Conservation (phyloP, 1,139 yeast genomes). For the Diutina siamensis region DNA sequence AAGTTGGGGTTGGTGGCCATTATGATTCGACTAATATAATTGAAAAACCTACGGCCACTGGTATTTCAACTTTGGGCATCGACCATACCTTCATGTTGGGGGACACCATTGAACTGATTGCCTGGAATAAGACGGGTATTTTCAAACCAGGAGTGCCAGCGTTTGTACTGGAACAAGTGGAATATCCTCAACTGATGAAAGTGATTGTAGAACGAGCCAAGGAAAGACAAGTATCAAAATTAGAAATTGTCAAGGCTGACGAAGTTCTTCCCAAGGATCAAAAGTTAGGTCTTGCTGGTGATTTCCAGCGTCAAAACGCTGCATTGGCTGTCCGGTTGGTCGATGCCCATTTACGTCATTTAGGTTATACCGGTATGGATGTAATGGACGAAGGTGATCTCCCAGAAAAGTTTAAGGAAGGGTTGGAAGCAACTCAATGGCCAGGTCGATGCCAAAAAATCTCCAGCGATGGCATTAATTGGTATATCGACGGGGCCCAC, state of each 20-base stretch:
- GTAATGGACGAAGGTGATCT: constrained; percentile 14
- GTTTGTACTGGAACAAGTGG: constrained; percentile 47
- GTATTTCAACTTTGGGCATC: constrained; percentile 77
- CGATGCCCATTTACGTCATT: constrained; percentile 41
- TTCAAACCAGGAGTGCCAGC: constrained; percentile 64
- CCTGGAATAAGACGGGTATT: constrained; percentile 96
- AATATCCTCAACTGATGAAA: constrained; percentile 37
- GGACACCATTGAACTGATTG: constrained; percentile 74
- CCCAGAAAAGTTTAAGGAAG: constrained; percentile 48
- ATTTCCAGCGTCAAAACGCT: constrained; percentile 78
- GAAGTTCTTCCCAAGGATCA: constrained; percentile 18
- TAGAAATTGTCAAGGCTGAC: constrained; percentile 37
- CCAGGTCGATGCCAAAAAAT: constrained; percentile 90
- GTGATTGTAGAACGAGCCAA: constrained; percentile 51
- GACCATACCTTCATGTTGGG: constrained; percentile 92
- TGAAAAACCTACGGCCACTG: constrained; percentile 71
- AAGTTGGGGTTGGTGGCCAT: constrained; percentile 98
- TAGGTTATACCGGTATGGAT: constrained; percentile 24
- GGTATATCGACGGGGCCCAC: constrained; percentile 95
- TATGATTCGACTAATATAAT: constrained; percentile 90
- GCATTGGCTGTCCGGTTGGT: constrained; percentile 77
- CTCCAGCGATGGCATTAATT: constrained; percentile 37
- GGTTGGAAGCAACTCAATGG: constrained; percentile 68
- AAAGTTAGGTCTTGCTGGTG: constrained; percentile 74
- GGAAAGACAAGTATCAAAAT: constrained; percentile 42